These are phyloP conservation scores for Populus davidiana DNA, from an alignment of 345 rosid genomes.

Conservation along the genomic window DNA sequence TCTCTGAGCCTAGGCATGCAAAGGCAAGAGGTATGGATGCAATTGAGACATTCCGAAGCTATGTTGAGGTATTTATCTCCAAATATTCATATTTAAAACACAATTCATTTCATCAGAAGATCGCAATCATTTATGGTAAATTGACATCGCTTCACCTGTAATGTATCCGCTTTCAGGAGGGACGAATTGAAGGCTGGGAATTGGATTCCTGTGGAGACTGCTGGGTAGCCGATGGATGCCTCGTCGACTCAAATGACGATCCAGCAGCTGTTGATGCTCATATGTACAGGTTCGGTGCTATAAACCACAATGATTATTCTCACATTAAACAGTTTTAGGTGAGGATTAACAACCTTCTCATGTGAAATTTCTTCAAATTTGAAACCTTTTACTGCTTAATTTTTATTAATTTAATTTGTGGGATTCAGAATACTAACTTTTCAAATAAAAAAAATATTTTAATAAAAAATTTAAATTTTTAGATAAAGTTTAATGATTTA, in stretches of 20 bases:
- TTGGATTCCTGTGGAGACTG: conserved; percentile 86
- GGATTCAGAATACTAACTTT: no score
- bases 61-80: conserved; percentile 46
- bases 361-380: neutral
- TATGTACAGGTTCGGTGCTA: conserved; percentile 68
- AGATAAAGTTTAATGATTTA: no score
- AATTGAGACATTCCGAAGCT: conserved; percentile 64
- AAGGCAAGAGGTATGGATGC: conserved; percentile 71
- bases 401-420: no score
- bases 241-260: conserved; percentile 66
- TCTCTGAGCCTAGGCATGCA: conserved; percentile 63
- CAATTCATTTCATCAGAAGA: neutral
- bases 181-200: conserved; percentile 72
- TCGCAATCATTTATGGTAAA: neutral
- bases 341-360: no score
- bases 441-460: no score
- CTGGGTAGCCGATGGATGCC: conserved; percentile 92
- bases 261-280: conserved; percentile 78
- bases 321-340: neutral
- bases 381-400: no score
- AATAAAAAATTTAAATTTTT: no score
- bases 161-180: conserved; percentile 41
- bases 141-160: neutral
- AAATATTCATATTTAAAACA: neutral
- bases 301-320: neutral